A percentile compares a stretch with the other conserved stretches of the same genome.
These are phyloP conservation scores for Claviceps digitariae DNA, from an alignment of 2,329 filamentous ascomycete species.

Conservation along the genomic window DNA sequence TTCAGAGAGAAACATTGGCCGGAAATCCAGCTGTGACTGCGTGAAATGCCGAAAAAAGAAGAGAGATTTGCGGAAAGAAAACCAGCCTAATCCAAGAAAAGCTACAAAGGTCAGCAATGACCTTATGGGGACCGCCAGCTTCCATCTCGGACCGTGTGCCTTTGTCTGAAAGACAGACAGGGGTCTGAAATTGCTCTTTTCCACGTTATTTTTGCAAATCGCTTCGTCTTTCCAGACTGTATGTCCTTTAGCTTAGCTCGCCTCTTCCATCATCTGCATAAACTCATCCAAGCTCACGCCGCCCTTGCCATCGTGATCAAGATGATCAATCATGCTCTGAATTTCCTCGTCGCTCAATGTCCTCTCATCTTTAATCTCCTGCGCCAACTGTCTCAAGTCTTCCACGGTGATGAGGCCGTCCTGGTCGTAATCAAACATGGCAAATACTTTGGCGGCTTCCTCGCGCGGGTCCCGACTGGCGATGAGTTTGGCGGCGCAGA, in stretches of 20 bases:
- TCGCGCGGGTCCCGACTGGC: constrained; percentile 73
- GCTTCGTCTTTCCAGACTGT: background rate
- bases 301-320: constrained; percentile 87
- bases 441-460: constrained; percentile 83
- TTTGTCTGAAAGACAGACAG: background rate
- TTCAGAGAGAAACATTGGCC: background rate
- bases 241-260: constrained; percentile 14
- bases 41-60: background rate
- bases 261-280: constrained; percentile 45
- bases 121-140: background rate
- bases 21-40: background rate
- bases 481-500: constrained; percentile 71
- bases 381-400: constrained; percentile 74
- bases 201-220: background rate
- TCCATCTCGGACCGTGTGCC: background rate
- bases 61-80: background rate
- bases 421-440: constrained; percentile 82
- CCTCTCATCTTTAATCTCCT: constrained; percentile 68
- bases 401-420: constrained; percentile 85
- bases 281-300: constrained; percentile 59
- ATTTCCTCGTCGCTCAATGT: constrained; percentile 88
- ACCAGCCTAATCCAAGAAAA: background rate
- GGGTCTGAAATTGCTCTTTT: background rate
- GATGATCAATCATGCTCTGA: constrained; percentile 93
- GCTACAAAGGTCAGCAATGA: background rate